These are phyloP conservation scores for Eutrema japonicum DNA, from an alignment of 345 rosid genomes.

Conservation along the genomic window DNA sequence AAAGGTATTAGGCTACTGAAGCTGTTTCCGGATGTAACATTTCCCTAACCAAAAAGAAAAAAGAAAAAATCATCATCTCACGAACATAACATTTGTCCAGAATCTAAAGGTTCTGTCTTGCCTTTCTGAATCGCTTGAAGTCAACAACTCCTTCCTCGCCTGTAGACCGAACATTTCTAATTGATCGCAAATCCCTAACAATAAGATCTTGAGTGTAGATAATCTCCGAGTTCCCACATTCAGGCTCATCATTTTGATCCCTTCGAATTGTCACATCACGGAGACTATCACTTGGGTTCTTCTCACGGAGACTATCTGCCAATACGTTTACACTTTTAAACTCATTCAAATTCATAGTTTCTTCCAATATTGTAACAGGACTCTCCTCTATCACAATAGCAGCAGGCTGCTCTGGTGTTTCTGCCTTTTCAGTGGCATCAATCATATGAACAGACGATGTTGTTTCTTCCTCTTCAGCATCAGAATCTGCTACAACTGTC, in stretches of 20 bases:
- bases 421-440: conserved; percentile 41
- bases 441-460: conserved; percentile 48
- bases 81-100: neutral
- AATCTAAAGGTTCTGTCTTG: conserved; percentile 38
- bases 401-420: conserved; percentile 39
- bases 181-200: conserved; percentile 49
- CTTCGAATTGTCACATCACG: conserved; percentile 43
- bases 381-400: conserved; percentile 39
- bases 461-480: conserved; percentile 61
- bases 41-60: conserved; percentile 48
- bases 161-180: conserved; percentile 40
- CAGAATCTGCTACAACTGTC: conserved; percentile 95
- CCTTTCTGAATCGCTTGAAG: conserved; percentile 93
- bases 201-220: conserved; percentile 70
- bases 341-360: conserved; percentile 51
- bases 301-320: conserved; percentile 16
- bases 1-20: conserved; percentile 84
- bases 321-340: conserved; percentile 52
- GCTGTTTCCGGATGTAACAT: conserved; percentile 81
- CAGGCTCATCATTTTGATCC: conserved; percentile 55
- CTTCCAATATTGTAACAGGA: conserved; percentile 39
- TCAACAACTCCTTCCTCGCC: conserved; percentile 49
- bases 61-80: conserved; percentile 5
- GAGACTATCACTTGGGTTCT: conserved; percentile 34
- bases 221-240: conserved; percentile 65